Conservation (phyloP, 768 basidiomycete genomes). For the Amanita exitialis region DNA sequence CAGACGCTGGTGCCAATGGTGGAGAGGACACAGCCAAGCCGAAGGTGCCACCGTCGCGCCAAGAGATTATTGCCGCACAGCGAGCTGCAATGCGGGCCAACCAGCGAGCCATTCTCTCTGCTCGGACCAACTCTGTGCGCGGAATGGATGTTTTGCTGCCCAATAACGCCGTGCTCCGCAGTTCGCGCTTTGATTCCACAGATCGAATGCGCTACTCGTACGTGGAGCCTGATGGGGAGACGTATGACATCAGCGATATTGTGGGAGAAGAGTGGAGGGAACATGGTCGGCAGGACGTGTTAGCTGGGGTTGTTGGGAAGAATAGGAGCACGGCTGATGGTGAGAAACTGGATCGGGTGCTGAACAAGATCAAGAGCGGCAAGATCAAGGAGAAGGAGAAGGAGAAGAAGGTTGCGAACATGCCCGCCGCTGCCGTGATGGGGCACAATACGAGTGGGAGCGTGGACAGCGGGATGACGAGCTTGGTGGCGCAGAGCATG, state of each 20-base stretch:
- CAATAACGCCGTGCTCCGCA: conserved; percentile 78
- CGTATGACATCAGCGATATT: conserved; percentile 88
- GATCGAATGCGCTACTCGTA: conserved; percentile 89
- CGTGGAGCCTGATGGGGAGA: conserved; percentile 83
- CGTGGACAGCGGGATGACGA: conserved; percentile 2
- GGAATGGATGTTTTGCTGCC: conserved; percentile 86
- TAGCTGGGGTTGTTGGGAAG: conserved; percentile 54
- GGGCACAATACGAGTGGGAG: conserved; percentile 2
- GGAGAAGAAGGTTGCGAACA: not conserved
- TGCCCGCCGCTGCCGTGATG: not conserved
- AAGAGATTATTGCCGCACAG: conserved; percentile 92
- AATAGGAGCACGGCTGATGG: conserved; percentile 45
- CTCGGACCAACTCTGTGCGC: conserved; percentile 74
- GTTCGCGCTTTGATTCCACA: conserved; percentile 60
- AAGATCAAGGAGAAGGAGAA: conserved; percentile 31
- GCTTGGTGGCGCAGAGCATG: conserved; percentile 1
- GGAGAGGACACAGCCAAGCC: conserved; percentile 14
- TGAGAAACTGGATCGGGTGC: conserved; percentile 65
- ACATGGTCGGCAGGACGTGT: conserved; percentile 45
- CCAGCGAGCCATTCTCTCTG: conserved; percentile 72
- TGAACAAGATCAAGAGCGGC: conserved; percentile 65
- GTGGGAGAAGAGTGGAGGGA: conserved; percentile 84
- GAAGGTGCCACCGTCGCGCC: conserved; percentile 42
- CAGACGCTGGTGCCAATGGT: conserved; percentile 23
- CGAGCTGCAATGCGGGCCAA: conserved; percentile 79